Conservation (phyloP, 331 rosid genomes). For the Pyracantha coccinea region DNA sequence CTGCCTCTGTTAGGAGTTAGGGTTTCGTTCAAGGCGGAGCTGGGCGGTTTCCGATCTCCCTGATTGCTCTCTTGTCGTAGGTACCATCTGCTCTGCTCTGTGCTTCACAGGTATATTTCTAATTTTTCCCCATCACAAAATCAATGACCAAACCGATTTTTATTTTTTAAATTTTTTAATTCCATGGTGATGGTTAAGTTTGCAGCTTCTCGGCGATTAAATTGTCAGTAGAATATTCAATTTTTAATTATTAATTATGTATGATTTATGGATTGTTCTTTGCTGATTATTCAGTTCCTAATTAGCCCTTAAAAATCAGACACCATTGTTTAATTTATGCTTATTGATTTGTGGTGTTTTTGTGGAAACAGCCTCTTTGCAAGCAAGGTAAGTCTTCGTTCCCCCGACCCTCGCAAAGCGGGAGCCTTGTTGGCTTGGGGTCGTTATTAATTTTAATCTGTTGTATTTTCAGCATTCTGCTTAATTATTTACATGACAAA, state of each 20-base stretch:
- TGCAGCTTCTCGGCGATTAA: neutral
- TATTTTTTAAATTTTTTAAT: too few species aligned
- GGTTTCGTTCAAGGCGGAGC: neutral
- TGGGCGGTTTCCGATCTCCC: neutral
- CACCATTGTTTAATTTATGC: neutral
- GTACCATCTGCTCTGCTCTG: neutral
- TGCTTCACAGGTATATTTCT: neutral
- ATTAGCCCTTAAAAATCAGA: neutral
- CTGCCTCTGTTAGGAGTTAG: neutral
- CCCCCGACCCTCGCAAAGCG: too few species aligned
- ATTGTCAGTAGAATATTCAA: neutral
- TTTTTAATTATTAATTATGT: neutral
- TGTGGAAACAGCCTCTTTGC: too few species aligned
- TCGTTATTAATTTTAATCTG: neutral
- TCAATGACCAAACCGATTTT: too few species aligned
- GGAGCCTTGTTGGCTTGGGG: too few species aligned
- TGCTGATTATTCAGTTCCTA: neutral
- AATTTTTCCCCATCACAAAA: neutral
- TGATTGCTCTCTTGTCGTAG: neutral
- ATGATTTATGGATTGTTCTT: neutral
- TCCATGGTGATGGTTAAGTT: neutral
- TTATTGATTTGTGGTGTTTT: too few species aligned
- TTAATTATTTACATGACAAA: neutral
- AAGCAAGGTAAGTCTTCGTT: too few species aligned
- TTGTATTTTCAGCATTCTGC: neutral